These are phyloP conservation scores for Hortaea sp. DNA, from an alignment of 2,329 filamentous ascomycete species.

Conservation along the genomic window DNA sequence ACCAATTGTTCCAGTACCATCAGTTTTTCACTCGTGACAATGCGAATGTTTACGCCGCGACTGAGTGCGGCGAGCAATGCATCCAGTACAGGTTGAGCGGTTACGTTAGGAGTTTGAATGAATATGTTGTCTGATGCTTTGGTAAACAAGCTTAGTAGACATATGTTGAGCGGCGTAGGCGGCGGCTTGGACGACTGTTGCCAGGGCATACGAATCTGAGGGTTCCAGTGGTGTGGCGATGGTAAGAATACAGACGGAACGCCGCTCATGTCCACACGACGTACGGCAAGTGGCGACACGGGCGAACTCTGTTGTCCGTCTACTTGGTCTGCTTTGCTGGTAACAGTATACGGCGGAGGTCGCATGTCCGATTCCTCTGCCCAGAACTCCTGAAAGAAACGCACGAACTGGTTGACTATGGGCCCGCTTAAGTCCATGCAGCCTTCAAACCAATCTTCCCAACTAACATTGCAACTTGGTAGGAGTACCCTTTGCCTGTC, in stretches of 20 bases:
- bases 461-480: conserved; percentile 76
- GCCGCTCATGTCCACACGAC: not conserved
- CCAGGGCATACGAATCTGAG: conserved; percentile 51
- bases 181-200: conserved; percentile 39
- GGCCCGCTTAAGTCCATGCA: conserved; percentile 57
- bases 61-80: conserved; percentile 51
- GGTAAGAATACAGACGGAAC: conserved; percentile 58
- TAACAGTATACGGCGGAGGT: not conserved
- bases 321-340: not conserved
- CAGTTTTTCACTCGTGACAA: conserved; percentile 25
- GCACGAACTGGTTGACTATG: conserved; percentile 50
- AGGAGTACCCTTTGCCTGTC: conserved; percentile 58
- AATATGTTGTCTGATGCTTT: conserved; percentile 51
- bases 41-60: conserved; percentile 54
- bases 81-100: conserved; percentile 52
- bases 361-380: conserved; percentile 24
- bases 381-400: conserved; percentile 65
- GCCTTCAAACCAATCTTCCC: conserved; percentile 80
- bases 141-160: conserved; percentile 51
- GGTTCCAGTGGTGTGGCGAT: conserved; percentile 62
- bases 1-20: conserved; percentile 64
- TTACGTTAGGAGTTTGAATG: conserved; percentile 71
- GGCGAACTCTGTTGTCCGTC: not conserved
- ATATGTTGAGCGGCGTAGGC: conserved; percentile 57
- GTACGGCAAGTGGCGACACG: not conserved